Evolutionary conservation across 2,329 filamentous ascomycete species (phyloP), one percentile per base, ranked within the genome.

Genomic region (Colletotrichum filicis): DNA sequence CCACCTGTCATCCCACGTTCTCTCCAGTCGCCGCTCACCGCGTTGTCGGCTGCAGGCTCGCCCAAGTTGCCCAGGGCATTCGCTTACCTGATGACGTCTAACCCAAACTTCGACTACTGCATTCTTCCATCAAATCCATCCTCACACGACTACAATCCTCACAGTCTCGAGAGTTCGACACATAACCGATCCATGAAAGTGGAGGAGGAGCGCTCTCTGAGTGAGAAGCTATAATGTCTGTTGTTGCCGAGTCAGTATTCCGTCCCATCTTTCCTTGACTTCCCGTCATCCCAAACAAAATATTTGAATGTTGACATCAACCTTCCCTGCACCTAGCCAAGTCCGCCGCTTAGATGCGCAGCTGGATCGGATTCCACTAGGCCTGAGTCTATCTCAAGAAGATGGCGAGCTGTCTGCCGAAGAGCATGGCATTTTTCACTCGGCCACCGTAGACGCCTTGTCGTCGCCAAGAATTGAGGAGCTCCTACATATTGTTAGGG

Each of bases 401-500:
- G 61, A 76, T 61, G 74, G 61, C n/a, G 66, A 74, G 37, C 71
- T 74, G 53, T 80, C 83, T 42, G 75, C 77, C 30, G 83, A 83
- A 30, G 80, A 82, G 30, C 80, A 82, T 61, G 77, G 76, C 12
- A 79, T 82, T 63, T 73, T 74, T 61, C 64, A 56, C 53, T 63
- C 75, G 71, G 71, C 81, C 76, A 79, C 79, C 52, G 78, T 84
- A 53, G 83, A 83, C 64, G 85, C 85, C 57, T 80, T 89, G 63
- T 83, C 87, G 74, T 88, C 87, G 24, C 86, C 88, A 30, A 84
- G 90, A 64, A 83, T 92, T 76, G 83, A 90, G 80, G 87, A 91
- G 66, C 84, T 97, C 52, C 88, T 95, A 76, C 85, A 84, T 70
- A 89, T 95, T 67, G 90, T 94, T 78, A 92, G 92, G 81, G 86